Percentiles rank a stretch among this genome's conserved stretches.
Conservation (phyloP, 768 basidiomycete species). For the Lentinula guzmanii region DNA sequence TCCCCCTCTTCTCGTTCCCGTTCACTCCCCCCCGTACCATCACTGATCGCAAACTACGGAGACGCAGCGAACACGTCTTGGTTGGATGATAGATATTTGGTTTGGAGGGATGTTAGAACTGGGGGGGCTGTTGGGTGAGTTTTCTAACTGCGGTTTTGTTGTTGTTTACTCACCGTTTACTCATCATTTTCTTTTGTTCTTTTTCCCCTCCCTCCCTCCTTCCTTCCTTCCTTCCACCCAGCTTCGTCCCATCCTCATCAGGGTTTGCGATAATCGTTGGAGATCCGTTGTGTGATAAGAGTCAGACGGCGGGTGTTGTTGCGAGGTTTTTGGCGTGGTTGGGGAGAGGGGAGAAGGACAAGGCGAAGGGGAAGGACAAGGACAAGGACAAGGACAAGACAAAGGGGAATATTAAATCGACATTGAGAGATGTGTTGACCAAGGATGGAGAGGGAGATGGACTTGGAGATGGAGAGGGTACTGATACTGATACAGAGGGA, state of each 20-base stretch:
- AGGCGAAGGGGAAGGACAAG: neutral
- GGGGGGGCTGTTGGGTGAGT: neutral
- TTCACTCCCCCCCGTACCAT: neutral
- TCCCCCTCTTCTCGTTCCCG: no score
- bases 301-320: neutral
- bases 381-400: no score
- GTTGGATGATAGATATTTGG: conserved; percentile 2
- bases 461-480: no score
- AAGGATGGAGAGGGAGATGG: no score
- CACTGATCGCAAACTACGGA: conserved; percentile 1
- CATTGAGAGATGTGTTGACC: no score
- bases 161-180: no score
- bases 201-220: no score
- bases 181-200: no score
- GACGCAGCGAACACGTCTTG: conserved; percentile 5
- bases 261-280: conserved; percentile 2
- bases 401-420: no score
- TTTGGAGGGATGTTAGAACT: neutral
- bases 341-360: neutral
- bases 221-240: no score
- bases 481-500: neutral
- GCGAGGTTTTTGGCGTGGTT: neutral
- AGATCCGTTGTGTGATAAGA: neutral
- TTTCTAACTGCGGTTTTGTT: no score
- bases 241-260: neutral